These are phyloP conservation scores for Vachellia pachyceras DNA, from an alignment of 306 rosid species.

Conservation along the genomic window DNA sequence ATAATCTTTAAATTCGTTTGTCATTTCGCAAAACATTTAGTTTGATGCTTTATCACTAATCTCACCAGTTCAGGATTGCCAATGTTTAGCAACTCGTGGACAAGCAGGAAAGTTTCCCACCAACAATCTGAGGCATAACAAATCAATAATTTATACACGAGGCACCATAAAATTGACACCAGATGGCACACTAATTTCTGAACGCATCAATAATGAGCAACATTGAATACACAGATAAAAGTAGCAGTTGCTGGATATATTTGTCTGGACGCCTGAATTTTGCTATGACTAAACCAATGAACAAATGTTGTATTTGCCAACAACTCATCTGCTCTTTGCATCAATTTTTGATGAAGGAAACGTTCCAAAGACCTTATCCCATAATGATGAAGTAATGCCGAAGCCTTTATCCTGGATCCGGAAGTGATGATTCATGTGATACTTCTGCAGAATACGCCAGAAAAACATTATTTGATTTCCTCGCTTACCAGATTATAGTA, in stretches of 20 bases:
- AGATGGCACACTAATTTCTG: constrained; percentile 48
- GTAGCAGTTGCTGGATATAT: constrained; percentile 20
- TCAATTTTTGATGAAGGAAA: constrained; percentile 73
- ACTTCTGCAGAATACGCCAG: constrained; percentile 61
- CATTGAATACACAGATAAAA: constrained; percentile 43
- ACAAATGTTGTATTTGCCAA: constrained; percentile 34
- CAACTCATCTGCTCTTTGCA: constrained; percentile 52
- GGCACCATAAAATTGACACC: constrained; percentile 47
- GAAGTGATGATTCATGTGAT: constrained; percentile 95
- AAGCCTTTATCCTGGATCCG: constrained; percentile 83
- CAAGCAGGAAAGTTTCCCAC: constrained; percentile 32
- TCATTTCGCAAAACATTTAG: not conserved
- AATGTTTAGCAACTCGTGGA: not conserved
- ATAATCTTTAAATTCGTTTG: too few species aligned
- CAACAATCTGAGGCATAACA: constrained; percentile 33
- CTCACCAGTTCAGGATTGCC: not conserved
- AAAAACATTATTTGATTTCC: constrained; percentile 10
- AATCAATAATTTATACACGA: constrained; percentile 38
- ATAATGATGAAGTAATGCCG: constrained; percentile 87
- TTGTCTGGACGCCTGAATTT: constrained; percentile 31
- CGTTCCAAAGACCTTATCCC: constrained; percentile 92
- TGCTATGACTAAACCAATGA: constrained; percentile 50
- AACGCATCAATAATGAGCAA: constrained; percentile 31
- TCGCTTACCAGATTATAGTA: not conserved
- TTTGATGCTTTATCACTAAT: not conserved